Conservation (phyloP, 148 eudicot species). For the Amaranthus hypochondriacus region DNA sequence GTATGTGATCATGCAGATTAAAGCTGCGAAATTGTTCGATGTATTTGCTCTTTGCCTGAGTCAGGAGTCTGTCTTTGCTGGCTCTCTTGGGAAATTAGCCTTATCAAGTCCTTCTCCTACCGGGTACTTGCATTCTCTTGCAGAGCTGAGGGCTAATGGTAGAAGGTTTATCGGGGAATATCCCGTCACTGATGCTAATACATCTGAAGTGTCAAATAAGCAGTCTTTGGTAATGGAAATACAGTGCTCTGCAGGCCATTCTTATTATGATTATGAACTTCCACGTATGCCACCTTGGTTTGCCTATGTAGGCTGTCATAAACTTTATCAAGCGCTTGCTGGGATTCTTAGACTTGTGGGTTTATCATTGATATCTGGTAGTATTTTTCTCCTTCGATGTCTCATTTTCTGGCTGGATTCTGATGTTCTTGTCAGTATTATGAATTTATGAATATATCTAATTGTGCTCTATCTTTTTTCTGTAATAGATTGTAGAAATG, state of each 20-base stretch:
- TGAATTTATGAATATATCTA: background rate
- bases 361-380: conserved; percentile 71
- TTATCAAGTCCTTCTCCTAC: conserved; percentile 47
- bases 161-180: conserved; percentile 21
- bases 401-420: background rate
- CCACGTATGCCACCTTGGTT: conserved; percentile 99
- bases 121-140: conserved; percentile 78
- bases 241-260: conserved; percentile 20
- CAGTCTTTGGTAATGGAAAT: conserved; percentile 29
- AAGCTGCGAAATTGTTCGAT: conserved; percentile 76
- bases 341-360: conserved; percentile 76
- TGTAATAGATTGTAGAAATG: conserved; percentile 47
- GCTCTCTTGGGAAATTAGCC: conserved; percentile 68
- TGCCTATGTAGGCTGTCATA: conserved; percentile 54
- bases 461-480: background rate
- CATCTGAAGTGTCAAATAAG: conserved; percentile 29
- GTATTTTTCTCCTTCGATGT: background rate
- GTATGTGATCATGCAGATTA: conserved; percentile 41
- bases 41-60: conserved; percentile 70
- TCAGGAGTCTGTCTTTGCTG: conserved; percentile 82
- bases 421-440: conserved; percentile 12
- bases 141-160: conserved; percentile 57
- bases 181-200: conserved; percentile 23
- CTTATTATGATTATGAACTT: conserved; percentile 46
- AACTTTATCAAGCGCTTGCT: conserved; percentile 72